A percentile compares a stretch with the other conserved stretches of the same genome.
Conservation (phyloP, 73 alveolate genomes). For the Stentor roeselii region DNA sequence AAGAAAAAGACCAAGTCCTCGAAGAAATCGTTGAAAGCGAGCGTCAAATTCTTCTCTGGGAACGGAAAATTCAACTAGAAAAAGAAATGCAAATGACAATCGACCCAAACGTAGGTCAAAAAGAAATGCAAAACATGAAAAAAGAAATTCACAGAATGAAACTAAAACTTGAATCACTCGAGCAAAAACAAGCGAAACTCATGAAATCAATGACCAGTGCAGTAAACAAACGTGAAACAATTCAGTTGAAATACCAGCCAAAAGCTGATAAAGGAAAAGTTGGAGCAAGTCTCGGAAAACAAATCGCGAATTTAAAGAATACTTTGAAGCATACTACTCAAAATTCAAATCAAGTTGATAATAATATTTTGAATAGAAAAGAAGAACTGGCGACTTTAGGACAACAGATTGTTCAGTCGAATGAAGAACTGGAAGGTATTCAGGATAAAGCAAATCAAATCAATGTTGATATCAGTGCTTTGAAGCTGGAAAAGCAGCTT, state of each 20-base stretch:
- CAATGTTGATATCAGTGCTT: conserved; percentile 43
- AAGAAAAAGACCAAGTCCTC: conserved; percentile 93
- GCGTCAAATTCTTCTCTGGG: conserved; percentile 96
- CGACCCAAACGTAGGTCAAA: conserved; percentile 95
- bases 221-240: conserved; percentile 94
- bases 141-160: conserved; percentile 96
- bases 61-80: conserved; percentile 95
- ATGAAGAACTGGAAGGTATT: conserved; percentile 42
- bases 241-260: conserved; percentile 86
- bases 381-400: conserved; percentile 34
- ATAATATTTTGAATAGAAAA: conserved; percentile 53
- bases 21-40: conserved; percentile 97
- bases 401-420: conserved; percentile 42
- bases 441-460: conserved; percentile 46
- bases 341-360: conserved; percentile 68
- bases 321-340: conserved; percentile 77
- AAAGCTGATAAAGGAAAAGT: conserved; percentile 69
- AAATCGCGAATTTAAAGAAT: conserved; percentile 66
- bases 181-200: conserved; percentile 88
- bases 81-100: conserved; percentile 97
- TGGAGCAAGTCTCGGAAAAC: conserved; percentile 61
- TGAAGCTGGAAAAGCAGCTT: conserved; percentile 43
- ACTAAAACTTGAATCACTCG: conserved; percentile 79
- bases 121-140: conserved; percentile 92
- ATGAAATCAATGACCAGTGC: conserved; percentile 97